Evolutionary conservation across 1,284 basidiomycete genomes (phyloP), one percentile per base, ranked within the genome.

Genomic region (Paramarasmius palmivorus): DNA sequence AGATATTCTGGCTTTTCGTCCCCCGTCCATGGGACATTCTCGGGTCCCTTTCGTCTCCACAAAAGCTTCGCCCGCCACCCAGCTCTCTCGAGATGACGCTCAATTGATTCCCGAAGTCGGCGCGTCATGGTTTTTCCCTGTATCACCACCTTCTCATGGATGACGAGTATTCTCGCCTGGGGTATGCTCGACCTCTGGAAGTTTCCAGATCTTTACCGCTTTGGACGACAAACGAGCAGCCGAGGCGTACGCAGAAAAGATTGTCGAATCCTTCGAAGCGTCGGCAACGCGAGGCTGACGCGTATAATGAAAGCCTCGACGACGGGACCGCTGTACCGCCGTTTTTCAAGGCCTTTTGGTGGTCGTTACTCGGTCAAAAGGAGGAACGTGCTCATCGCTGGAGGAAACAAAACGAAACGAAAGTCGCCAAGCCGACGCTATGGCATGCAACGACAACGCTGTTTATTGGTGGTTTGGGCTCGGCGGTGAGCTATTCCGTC

Each of bases 141-240:
- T 50, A n/a, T n/a, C n/a, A n/a, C n/a, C 17, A 41, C 49, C n/a
- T 50, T 50, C n/a, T 50, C 49, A n/a, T 50, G 49, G 49, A 50
- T 50, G 38, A 50, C 49, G 14, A 20, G 37, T 5, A 39, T 50
- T 9, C 38, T 50, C 14, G 38, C 25, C 32, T 41, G 32, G 49
- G 49, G 20, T 50, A 50, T 17, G 49, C 49, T 25, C 49, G 49
- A 17, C 49, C 49, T 34, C 32, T 50, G 10, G 49, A 50, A 50
- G 34, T 26, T n/a, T n/a, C 39, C 49, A 1, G 49, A 50, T 20
- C 34, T 50, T n/a, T 50, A 50, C 41, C 49, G 49, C 20, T 19
- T n/a, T 50, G 8, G 38, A 32, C n/a, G 38, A 32, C 12, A 41
- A 22, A 2, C 36, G 38, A 17, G 15, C 49, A 8, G 22, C 49